A percentile compares a stretch with the other conserved stretches of the same genome.
Evolutionary conservation across 176 grass and related monocot genomes (phyloP).

Genomic region (Dactylis glomerata): DNA sequence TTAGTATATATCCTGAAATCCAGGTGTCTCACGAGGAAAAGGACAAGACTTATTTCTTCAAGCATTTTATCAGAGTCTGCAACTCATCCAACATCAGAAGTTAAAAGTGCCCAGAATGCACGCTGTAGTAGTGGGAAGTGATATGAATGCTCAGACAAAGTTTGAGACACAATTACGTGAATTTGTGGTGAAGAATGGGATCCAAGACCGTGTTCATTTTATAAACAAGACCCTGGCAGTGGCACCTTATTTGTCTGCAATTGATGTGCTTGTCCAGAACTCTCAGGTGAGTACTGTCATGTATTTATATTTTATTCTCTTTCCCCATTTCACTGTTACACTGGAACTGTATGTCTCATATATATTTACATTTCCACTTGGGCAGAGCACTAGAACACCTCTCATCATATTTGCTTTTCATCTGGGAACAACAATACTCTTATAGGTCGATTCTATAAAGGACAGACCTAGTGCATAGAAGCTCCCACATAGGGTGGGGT

Average conservation of each 20-base stretch:
- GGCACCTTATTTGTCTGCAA: conserved; percentile 87
- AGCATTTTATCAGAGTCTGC: conserved; percentile 77
- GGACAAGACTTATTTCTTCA: conserved; percentile 97
- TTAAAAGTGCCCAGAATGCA: conserved; percentile 81
- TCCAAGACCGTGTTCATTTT: conserved; percentile 81
- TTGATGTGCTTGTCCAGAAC: conserved; percentile 97
- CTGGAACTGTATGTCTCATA: background rate
- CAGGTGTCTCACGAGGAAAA: conserved; percentile 95
- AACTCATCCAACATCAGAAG: conserved; percentile 72
- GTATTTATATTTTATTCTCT: background rate
- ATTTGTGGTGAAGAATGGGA: conserved; percentile 66
- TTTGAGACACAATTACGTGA: conserved; percentile 84
- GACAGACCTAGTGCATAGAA: too few species aligned
- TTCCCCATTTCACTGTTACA: background rate
- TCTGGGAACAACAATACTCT: conserved; percentile 8
- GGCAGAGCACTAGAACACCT: background rate
- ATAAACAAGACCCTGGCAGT: conserved; percentile 93
- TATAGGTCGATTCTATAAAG: background rate
- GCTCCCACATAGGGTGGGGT: too few species aligned
- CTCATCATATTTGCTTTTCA: background rate
- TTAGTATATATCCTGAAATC: conserved; percentile 33
- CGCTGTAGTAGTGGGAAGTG: conserved; percentile 89
- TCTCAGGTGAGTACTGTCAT: conserved; percentile 63
- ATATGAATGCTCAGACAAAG: conserved; percentile 94
- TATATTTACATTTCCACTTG: background rate